phyloP scores from a whole-genome alignment of 2,329 filamentous ascomycete genomes.

The Aspergillus arachidicola region DNA sequence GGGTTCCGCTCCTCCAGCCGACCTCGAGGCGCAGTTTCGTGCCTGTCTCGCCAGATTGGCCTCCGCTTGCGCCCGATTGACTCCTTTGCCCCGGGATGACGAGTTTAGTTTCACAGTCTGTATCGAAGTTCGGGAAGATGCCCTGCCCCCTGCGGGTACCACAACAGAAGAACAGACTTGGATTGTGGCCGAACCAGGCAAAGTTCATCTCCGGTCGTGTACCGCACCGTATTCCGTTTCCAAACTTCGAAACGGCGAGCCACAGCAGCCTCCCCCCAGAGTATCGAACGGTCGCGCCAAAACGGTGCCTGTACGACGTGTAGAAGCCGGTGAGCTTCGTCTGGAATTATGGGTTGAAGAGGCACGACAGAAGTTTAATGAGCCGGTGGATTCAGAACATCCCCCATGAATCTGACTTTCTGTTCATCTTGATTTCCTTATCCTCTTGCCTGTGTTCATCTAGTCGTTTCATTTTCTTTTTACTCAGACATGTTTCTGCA shows the following conservation, averaged over 20 bases:
- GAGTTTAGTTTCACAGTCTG: slow-evolving; percentile 54
- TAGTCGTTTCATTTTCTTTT: slow-evolving; percentile 19
- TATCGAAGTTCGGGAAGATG: slow-evolving; percentile 51
- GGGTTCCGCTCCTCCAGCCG: slow-evolving; percentile 36
- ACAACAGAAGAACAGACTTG: slow-evolving; percentile 58
- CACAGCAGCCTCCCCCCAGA: slow-evolving; percentile 35
- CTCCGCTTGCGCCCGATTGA: slow-evolving; percentile 46
- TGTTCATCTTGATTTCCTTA: slow-evolving; percentile 7
- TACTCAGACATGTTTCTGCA: slow-evolving; percentile 13
- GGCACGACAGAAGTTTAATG: slow-evolving; percentile 56
- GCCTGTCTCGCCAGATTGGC: slow-evolving; percentile 49
- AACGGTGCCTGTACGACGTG: slow-evolving; percentile 63
- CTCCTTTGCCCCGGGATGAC: slow-evolving; percentile 47
- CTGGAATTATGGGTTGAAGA: slow-evolving; percentile 74
- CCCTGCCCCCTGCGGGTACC: slow-evolving; percentile 49
- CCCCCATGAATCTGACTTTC: slow-evolving; percentile 31
- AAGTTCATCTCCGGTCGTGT: slow-evolving; percentile 41
- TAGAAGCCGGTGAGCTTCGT: slow-evolving; percentile 66
- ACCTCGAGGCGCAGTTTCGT: slow-evolving; percentile 54
- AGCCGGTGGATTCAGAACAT: slow-evolving; percentile 42
- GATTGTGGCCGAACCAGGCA: slow-evolving; percentile 60
- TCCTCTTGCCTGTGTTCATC: slow-evolving; percentile 14
- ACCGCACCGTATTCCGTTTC: slow-evolving; percentile 44
- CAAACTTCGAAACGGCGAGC: slow-evolving; percentile 39
- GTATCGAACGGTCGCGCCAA: slow-evolving; percentile 53